Evolutionary conservation across 225 moss, liverwort and hornwort genomes (phyloP), one percentile per base, ranked within the genome.

Genomic region (Antitrichia curtipendula): DNA sequence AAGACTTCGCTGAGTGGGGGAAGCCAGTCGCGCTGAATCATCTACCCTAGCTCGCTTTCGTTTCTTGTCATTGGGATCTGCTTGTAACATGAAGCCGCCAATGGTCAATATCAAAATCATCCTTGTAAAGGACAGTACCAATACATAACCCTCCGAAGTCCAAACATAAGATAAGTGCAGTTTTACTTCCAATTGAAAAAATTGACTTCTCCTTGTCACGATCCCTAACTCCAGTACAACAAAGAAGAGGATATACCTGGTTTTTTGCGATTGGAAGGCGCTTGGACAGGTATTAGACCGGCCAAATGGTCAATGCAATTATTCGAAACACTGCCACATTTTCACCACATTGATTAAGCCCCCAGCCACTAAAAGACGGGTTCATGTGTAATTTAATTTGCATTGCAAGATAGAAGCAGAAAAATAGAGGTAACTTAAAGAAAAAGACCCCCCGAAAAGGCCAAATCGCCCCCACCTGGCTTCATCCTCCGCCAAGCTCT

Each of bases 21-120:
- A 96, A 57, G 96, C 91, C 83, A 96, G 84, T 34, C 97, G 92
- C 12, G 94, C 91, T 84, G 96, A 91, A 89, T 98, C 89, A 84
- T 95, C 96, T 45, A 91, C 91, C 88, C 95, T 97, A 34, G 90
- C 90, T 63, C 97, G 95, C 89, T 97, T 98, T 41, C 98, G 95
- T 91, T 98, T 98, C 80, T 95, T 96, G 59, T 97, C 98, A 79
- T 36, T 88, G 60, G 84, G 78, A 79, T 88, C 88, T 88, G 84
- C 71, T 84, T 78, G 79, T 61, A 70, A 78, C 70, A 84, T 71
- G 62, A 71, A 88, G 79, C 60, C 84, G 62, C 79, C 71, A 61
- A 61, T 84, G 84, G 80, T 88, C 81, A 91, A 89, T 36, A 81
- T 66, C 61, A 89, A 87, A 88, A 59, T 40, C 84, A 84, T 64